A percentile compares a stretch with the other conserved stretches of the same genome.
Evolutionary conservation across 192 early-diverging fungal species (phyloP).

Genomic region (Polychytrium aggregatum): DNA sequence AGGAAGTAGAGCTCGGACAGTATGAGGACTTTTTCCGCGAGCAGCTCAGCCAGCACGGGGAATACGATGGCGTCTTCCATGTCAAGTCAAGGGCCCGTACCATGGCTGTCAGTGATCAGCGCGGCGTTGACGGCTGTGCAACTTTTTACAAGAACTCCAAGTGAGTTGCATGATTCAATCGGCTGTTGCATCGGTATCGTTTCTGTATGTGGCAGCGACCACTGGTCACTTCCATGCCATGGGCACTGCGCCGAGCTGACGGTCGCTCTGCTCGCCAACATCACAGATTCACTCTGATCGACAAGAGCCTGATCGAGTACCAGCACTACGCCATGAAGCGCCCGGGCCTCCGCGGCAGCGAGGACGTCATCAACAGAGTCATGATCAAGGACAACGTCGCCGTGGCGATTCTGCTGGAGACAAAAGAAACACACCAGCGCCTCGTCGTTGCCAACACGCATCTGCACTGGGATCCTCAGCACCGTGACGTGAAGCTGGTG

Average conservation of each 20-base stretch:
- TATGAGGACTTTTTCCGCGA: constrained; percentile 82
- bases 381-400: constrained; percentile 97
- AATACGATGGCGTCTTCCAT: constrained; percentile 87
- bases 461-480: constrained; percentile 87
- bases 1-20: constrained; percentile 82
- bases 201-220: constrained; percentile 5
- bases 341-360: constrained; percentile 79
- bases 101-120: constrained; percentile 81
- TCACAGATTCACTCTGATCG: constrained; percentile 62
- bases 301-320: constrained; percentile 88
- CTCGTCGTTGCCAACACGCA: constrained; percentile 82
- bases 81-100: constrained; percentile 91
- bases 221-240: neutral
- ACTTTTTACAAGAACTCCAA: constrained; percentile 82
- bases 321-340: constrained; percentile 81
- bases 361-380: constrained; percentile 93
- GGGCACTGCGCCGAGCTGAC: no score
- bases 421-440: constrained; percentile 59
- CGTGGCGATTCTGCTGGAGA: constrained; percentile 68
- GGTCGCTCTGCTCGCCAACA: no score
- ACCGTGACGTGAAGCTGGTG: constrained; percentile 89
- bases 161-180: constrained; percentile 31
- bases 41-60: constrained; percentile 52
- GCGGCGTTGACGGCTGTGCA: constrained; percentile 88
- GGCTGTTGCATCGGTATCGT: neutral